Percentiles rank a stretch among this genome's conserved stretches.
These are phyloP conservation scores for Pleurotus sapidus DNA, from an alignment of 768 basidiomycete genomes.

Conservation along the genomic window DNA sequence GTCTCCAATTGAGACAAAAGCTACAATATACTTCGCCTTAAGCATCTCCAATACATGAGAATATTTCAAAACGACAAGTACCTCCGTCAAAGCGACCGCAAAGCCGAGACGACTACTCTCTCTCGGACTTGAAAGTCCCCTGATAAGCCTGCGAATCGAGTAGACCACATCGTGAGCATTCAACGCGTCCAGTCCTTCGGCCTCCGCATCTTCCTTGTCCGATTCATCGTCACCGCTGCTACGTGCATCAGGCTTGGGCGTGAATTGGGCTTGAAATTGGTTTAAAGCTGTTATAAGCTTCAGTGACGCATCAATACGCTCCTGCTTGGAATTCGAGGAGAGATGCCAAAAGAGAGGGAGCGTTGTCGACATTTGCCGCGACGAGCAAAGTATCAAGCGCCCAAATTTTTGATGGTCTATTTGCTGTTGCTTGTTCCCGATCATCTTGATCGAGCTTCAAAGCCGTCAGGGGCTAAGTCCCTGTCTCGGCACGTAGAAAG, in stretches of 20 bases:
- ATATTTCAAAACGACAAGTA: constrained; percentile 29
- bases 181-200: constrained; percentile 54
- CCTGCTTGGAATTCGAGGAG: constrained; percentile 75
- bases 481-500: too few species aligned
- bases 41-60: constrained; percentile 7
- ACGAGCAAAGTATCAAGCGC: neutral
- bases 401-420: neutral
- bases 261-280: constrained; percentile 75
- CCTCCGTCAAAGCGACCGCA: constrained; percentile 94
- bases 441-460: neutral
- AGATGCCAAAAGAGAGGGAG: constrained; percentile 94
- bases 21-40: constrained; percentile 37
- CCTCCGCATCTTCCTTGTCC: constrained; percentile 40
- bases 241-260: constrained; percentile 28
- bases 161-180: constrained; percentile 94
- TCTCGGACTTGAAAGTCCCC: constrained; percentile 87
- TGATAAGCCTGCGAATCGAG: constrained; percentile 80
- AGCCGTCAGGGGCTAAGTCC: neutral
- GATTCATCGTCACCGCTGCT: constrained; percentile 37
- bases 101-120: constrained; percentile 95
- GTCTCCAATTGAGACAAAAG: constrained; percentile 76
- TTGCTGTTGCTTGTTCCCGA: neutral
- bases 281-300: constrained; percentile 80
- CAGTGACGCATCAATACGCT: constrained; percentile 81
- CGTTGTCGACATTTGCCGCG: constrained; percentile 68